Evolutionary conservation across 371 early-diverging fungal species (phyloP), one percentile per base, ranked within the genome.

Genomic region (Apophysomyces trapeziformis): DNA sequence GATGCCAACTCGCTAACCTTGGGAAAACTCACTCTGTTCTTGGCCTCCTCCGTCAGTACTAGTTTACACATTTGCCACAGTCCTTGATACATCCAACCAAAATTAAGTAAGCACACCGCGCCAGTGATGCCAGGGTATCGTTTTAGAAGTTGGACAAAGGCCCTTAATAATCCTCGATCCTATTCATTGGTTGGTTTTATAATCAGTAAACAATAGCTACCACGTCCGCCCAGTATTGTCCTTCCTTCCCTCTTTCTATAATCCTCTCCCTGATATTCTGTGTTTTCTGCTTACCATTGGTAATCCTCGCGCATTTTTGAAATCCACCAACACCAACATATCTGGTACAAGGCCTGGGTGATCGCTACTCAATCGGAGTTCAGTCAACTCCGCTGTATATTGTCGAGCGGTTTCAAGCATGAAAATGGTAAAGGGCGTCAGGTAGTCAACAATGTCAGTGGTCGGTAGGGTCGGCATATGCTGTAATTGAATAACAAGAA

Each of bases 11-110:
- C 77, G 13, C 67, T 68, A 5, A 59, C 11, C 35, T 60, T 72
- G 2, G 83, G 78, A 63, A 79, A 82, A 14, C 70, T 67, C 7
- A 82, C 72, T 12, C 76, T 68, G 38, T 64, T 70, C 41, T 76
- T 82, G n/a, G 83, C 80, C 47, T 82, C 78, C 26, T 79, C 70
- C 13, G 78, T 69, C 32, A 82, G 58, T 38, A 82, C 56, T 16
- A 80, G 26, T 47, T 82, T 82, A 41, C 74, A 64, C 80, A 82
- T 82, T 58, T 82, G 83, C 83, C 83, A 82, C 36, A 82, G 6
- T 0, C 83, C 79, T 60, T 78, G 76, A 66, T 80, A 82, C 68
- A 82, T 75, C 83, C 83, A 82, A 1, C 83, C 77, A 60, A 80
- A 82, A 57, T 80, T 76, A 16, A 82, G 60, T 11, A 82, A 43